Evolutionary conservation across 1,284 basidiomycete species (phyloP).

Genomic region (Salmacisia buchloeana): DNA sequence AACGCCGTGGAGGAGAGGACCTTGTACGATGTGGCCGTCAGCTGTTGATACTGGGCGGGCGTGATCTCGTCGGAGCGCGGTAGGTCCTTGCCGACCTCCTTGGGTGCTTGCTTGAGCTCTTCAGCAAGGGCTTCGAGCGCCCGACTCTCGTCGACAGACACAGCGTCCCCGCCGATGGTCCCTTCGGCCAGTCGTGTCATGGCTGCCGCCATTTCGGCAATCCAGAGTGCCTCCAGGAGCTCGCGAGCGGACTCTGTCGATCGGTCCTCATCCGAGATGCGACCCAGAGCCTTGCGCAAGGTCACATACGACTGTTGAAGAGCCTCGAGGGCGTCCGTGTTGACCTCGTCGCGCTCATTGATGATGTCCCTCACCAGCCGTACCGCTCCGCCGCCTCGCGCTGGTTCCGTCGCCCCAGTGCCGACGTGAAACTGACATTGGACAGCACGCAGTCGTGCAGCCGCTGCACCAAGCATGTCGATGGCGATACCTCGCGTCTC

Average conservation of each 20-base stretch:
- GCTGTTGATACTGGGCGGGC: not conserved
- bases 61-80: conserved; percentile 4
- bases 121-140: conserved; percentile 7
- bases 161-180: not conserved
- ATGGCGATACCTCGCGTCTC: conserved; percentile 70
- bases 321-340: conserved; percentile 59
- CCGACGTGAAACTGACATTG: conserved; percentile 61
- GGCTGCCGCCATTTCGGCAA: conserved; percentile 31
- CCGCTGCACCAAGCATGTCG: conserved; percentile 88
- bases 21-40: conserved; percentile 17
- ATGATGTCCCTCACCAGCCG: conserved; percentile 54
- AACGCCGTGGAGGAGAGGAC: conserved; percentile 25
- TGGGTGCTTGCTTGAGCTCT: conserved; percentile 8
- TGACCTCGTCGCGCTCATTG: conserved; percentile 25
- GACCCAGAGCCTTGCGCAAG: conserved; percentile 62
- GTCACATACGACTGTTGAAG: conserved; percentile 63
- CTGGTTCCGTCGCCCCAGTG: conserved; percentile 69
- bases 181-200: not conserved
- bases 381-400: conserved; percentile 61
- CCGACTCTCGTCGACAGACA: not conserved
- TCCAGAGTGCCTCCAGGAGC: conserved; percentile 32
- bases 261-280: conserved; percentile 25
- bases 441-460: conserved; percentile 63
- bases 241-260: conserved; percentile 26
- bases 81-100: conserved; percentile 3